These are phyloP conservation scores for Aureobasidium sp. DNA, from an alignment of 2,329 filamentous ascomycete species.

Conservation along the genomic window DNA sequence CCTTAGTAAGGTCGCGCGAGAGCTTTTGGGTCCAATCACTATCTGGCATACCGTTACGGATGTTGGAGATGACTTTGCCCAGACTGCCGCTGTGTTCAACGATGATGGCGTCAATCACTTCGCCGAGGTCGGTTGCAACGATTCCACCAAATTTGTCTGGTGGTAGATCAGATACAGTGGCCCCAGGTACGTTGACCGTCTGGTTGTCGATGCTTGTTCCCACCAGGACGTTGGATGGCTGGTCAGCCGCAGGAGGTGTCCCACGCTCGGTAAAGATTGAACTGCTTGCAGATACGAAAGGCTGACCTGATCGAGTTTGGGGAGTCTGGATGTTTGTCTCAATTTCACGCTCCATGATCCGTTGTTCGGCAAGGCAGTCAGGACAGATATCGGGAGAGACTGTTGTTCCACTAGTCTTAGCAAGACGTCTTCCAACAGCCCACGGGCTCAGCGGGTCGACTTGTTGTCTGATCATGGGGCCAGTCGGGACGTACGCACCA, in stretches of 20 bases:
- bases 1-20: constrained; percentile 21
- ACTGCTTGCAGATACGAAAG: constrained; percentile 1
- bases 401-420: constrained; percentile 18
- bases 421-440: constrained; percentile 17
- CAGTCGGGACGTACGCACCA: constrained; percentile 25
- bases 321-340: not conserved
- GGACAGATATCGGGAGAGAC: constrained; percentile 22
- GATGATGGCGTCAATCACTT: constrained; percentile 34
- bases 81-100: constrained; percentile 33
- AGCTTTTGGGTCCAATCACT: constrained; percentile 20
- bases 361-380: constrained; percentile 25
- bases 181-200: constrained; percentile 15
- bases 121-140: constrained; percentile 28
- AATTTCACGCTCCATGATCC: constrained; percentile 20
- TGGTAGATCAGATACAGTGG: constrained; percentile 12
- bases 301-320: not conserved
- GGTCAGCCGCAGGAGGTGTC: constrained; percentile 6
- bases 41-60: constrained; percentile 21
- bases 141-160: constrained; percentile 20
- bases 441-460: constrained; percentile 26
- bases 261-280: constrained; percentile 14
- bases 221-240: constrained; percentile 14
- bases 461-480: constrained; percentile 20
- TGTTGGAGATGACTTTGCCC: constrained; percentile 32
- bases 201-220: constrained; percentile 15